Evolutionary conservation across 768 basidiomycete species (phyloP).

Genomic region (Strobilomyces confusus): DNA sequence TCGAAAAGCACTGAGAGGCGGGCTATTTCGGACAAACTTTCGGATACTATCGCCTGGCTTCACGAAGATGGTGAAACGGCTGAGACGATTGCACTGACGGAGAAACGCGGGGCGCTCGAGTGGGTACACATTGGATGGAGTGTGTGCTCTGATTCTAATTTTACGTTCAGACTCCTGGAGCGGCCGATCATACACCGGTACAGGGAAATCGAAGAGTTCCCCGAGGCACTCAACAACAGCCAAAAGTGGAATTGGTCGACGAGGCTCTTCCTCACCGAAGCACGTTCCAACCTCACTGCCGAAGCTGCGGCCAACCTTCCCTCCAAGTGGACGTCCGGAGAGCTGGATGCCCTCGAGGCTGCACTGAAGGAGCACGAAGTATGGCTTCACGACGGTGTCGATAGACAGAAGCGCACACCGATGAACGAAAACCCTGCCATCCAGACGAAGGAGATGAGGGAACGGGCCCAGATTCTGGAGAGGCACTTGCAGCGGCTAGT

Average conservation of each 20-base stretch:
- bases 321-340: constrained; percentile 83
- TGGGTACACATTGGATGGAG: constrained; percentile 37
- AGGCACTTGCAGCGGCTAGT: constrained; percentile 63
- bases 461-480: constrained; percentile 77
- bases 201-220: constrained; percentile 84
- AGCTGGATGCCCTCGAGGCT: constrained; percentile 75
- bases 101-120: constrained; percentile 81
- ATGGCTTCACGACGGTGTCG: constrained; percentile 81
- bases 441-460: constrained; percentile 80
- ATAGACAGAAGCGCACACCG: constrained; percentile 74
- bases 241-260: constrained; percentile 89
- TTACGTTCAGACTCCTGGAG: constrained; percentile 58
- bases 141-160: background rate
- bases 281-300: constrained; percentile 65
- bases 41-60: constrained; percentile 80
- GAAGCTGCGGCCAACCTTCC: constrained; percentile 58
- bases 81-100: constrained; percentile 66
- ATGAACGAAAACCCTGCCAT: constrained; percentile 83
- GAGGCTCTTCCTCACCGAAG: constrained; percentile 81
- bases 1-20: constrained; percentile 70
- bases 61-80: constrained; percentile 81
- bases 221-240: constrained; percentile 73
- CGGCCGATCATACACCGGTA: constrained; percentile 82
- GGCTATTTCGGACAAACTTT: constrained; percentile 59
- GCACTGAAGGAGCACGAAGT: constrained; percentile 72